Conservation (phyloP, 306 rosid species). For the Corylus avellana region DNA sequence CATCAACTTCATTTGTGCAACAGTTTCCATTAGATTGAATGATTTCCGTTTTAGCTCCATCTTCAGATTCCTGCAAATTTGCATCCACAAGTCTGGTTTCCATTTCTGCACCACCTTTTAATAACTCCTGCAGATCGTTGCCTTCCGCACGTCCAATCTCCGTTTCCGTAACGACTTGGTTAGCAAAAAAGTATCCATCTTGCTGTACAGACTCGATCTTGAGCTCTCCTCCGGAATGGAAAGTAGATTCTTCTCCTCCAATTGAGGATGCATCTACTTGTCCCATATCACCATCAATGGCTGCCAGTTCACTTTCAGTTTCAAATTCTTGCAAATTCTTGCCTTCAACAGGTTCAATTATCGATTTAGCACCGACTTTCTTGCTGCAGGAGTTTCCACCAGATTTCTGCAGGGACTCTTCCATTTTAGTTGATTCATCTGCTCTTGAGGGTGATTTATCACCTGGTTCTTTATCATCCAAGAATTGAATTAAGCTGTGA, state of each 20-base stretch:
- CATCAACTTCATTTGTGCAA: conserved; percentile 28
- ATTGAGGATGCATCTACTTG: conserved; percentile 23
- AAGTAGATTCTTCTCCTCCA: conserved; percentile 26
- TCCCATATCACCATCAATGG: conserved; percentile 12
- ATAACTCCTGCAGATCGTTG: background rate
- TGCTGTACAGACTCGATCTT: conserved; percentile 5
- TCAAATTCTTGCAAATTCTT: conserved; percentile 25
- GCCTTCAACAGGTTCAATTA: conserved; percentile 28
- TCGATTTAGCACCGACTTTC: conserved; percentile 31
- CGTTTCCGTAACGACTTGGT: conserved; percentile 1
- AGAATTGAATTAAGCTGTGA: conserved; percentile 21
- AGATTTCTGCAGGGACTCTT: conserved; percentile 29
- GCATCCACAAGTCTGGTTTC: conserved; percentile 14
- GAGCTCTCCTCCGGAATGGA: conserved; percentile 25
- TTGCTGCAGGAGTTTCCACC: conserved; percentile 16
- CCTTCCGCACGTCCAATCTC: conserved; percentile 3
- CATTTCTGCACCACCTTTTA: conserved; percentile 1
- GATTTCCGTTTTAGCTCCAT: conserved; percentile 25
- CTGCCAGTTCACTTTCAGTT: conserved; percentile 20
- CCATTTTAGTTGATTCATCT: conserved; percentile 28
- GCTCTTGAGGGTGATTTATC: conserved; percentile 31
- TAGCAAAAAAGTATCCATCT: background rate
- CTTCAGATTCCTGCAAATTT: conserved; percentile 30
- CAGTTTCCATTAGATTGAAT: conserved; percentile 31
- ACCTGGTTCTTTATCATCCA: conserved; percentile 29